phyloP scores from a whole-genome alignment of 768 basidiomycete species.

The Naganishia antarctica region DNA sequence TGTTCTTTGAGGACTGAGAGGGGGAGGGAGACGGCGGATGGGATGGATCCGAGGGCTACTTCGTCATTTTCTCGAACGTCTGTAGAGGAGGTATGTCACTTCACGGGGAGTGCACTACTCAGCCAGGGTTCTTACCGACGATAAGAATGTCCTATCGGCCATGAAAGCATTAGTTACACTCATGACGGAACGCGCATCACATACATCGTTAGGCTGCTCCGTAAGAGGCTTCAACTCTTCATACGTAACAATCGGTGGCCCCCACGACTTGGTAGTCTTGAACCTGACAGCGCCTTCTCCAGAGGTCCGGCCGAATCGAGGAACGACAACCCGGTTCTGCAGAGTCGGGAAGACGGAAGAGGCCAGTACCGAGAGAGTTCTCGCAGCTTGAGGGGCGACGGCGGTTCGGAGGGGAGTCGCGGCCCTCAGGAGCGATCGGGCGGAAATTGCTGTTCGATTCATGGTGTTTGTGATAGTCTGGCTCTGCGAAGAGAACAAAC shows the following conservation, averaged over 20 bases:
- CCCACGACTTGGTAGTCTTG: slow-evolving; percentile 55
- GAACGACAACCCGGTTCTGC: neutral
- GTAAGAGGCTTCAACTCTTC: slow-evolving; percentile 76
- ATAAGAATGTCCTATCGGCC: slow-evolving; percentile 42
- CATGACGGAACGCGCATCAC: slow-evolving; percentile 34
- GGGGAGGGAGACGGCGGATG: slow-evolving; percentile 83
- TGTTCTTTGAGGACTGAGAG: slow-evolving; percentile 69
- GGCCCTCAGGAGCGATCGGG: neutral
- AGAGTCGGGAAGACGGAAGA: neutral
- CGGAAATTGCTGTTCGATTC: slow-evolving; percentile 6
- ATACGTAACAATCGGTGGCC: slow-evolving; percentile 65
- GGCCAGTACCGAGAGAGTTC: slow-evolving; percentile 1
- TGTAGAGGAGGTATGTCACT: neutral
- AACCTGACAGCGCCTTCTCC: slow-evolving; percentile 16
- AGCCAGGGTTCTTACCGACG: slow-evolving; percentile 25
- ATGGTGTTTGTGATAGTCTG: neutral
- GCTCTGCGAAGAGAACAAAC: neutral
- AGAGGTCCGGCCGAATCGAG: neutral
- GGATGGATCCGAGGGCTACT: slow-evolving; percentile 84
- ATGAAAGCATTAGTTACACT: neutral
- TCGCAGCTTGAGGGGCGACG: neutral
- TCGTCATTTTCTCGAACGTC: slow-evolving; percentile 86
- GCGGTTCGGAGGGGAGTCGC: slow-evolving; percentile 1
- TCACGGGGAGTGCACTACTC: neutral
- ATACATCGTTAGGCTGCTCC: slow-evolving; percentile 60